These are phyloP conservation scores for Penicillium thymicola DNA, from an alignment of 2,329 filamentous ascomycete species.

Conservation along the genomic window DNA sequence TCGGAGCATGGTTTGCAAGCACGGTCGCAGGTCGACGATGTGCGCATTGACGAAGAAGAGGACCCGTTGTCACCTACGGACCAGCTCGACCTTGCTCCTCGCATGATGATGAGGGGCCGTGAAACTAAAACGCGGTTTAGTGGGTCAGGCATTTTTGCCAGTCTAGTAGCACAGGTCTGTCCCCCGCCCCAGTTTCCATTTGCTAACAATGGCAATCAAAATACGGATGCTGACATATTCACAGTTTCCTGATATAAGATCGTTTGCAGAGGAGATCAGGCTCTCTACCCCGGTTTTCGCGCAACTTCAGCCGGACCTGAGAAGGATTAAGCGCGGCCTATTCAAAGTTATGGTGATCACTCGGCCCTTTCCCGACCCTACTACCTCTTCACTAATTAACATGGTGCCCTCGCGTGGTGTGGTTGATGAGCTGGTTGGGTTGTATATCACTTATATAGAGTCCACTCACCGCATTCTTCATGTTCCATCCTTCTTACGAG, in stretches of 20 bases:
- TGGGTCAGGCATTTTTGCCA: slow-evolving; percentile 40
- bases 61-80: slow-evolving; percentile 29
- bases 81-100: slow-evolving; percentile 32
- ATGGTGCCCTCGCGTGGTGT: slow-evolving; percentile 36
- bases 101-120: slow-evolving; percentile 37
- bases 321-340: slow-evolving; percentile 31
- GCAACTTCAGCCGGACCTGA: slow-evolving; percentile 33
- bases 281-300: slow-evolving; percentile 35
- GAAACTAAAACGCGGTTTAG: slow-evolving; percentile 43
- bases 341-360: slow-evolving; percentile 32
- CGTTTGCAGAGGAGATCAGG: slow-evolving; percentile 40
- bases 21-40: slow-evolving; percentile 10
- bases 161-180: slow-evolving; percentile 39
- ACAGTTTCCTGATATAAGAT: slow-evolving; percentile 39
- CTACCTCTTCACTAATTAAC: slow-evolving; percentile 28
- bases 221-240: slow-evolving; percentile 10
- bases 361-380: slow-evolving; percentile 29
- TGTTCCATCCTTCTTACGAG: slow-evolving; percentile 39
- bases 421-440: slow-evolving; percentile 37
- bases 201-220: not conserved
- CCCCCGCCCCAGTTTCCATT: not conserved
- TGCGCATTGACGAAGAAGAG: slow-evolving; percentile 20
- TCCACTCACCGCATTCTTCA: slow-evolving; percentile 42
- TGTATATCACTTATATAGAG: slow-evolving; percentile 42
- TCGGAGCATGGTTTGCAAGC: not conserved